Base-by-base conservation (phyloP, 2,329 filamentous ascomycete genomes). In the Alternaria sp. region DNA sequence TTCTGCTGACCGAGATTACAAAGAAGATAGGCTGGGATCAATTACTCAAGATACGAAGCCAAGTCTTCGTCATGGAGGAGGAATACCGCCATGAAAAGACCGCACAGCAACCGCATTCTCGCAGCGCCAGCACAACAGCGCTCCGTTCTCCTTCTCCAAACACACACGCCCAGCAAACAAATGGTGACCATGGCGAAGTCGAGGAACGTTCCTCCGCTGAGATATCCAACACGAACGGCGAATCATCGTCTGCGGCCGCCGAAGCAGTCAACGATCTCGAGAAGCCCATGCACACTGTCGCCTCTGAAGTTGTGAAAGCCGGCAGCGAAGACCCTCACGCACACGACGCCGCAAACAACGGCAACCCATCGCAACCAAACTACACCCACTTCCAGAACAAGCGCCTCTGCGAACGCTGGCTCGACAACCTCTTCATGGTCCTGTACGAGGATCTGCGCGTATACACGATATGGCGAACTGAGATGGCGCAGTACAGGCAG, bases 51-150 rank as follows among this genome's bases (percentile, higher is more conserved):
- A 97, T 96, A 74, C 88, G 96, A 71, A 98, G 95, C 82, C 94
- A 95, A 67, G 96, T 99, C 2, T 99, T 99, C 73, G 96, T 99
- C 53, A 99, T 99, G 96, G 96, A 99, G 79, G 96, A 99, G 76
- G 96, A 99, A 80, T 99, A 99, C 78, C 89, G 96, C 53, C 92
- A 90, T 60, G 96, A 98, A 82, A 93, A 92, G 80, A 63, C 79
- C 81, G 63, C 68, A 45, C 63, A 68, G 45, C 55, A 59, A 53
- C 60, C 71, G 18, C 68, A 76, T 67, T 90, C 89, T 73, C 88
- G 91, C 47, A 94, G 91, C 77, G 87, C 94, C 53, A 96, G 93
- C 83, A 92, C 90, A 47, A 90, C 94, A 70, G 92, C 89, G 54
- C 84, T 97, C 49, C 89, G 91, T 47, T 90, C 90, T 25, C 90